phyloP scores from a whole-genome alignment of 2,329 filamentous ascomycete species.

The Claviceps capensis region DNA sequence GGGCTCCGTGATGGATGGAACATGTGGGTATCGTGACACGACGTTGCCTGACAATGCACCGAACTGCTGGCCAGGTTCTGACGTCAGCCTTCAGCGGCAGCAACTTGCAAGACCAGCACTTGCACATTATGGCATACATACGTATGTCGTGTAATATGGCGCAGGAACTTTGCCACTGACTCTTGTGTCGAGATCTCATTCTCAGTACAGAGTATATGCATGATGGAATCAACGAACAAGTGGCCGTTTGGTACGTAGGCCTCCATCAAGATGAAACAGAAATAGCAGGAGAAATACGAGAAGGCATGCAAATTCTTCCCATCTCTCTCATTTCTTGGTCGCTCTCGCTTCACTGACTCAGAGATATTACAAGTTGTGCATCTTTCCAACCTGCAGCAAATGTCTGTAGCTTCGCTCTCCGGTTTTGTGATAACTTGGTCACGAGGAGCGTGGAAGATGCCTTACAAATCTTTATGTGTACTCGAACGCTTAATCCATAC shows the following conservation, averaged over 20 bases:
- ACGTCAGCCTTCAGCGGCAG: neutral
- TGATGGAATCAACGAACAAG: neutral
- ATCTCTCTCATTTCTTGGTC: neutral
- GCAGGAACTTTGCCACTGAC: neutral
- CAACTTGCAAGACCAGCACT: neutral
- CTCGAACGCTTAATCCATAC: too few relatives aligned
- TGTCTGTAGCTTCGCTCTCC: slow-evolving; percentile 1
- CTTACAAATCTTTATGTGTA: neutral
- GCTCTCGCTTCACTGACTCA: neutral
- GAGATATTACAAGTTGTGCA: neutral
- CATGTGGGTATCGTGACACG: neutral
- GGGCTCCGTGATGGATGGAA: neutral
- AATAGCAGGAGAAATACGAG: neutral
- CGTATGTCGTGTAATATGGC: neutral
- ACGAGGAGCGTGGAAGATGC: neutral
- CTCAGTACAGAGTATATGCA: neutral
- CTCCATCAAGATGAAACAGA: neutral
- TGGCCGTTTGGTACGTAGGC: too few relatives aligned
- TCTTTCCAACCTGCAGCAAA: slow-evolving; percentile 1
- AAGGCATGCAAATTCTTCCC: neutral
- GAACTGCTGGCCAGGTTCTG: neutral
- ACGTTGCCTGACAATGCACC: neutral
- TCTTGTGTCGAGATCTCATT: neutral
- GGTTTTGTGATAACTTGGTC: neutral
- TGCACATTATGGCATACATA: neutral